A percentile compares a stretch with the other conserved stretches of the same genome.
phyloP scores from a whole-genome alignment of 495 filamentous ascomycete species.

The Polyplosphaeria fusca region DNA sequence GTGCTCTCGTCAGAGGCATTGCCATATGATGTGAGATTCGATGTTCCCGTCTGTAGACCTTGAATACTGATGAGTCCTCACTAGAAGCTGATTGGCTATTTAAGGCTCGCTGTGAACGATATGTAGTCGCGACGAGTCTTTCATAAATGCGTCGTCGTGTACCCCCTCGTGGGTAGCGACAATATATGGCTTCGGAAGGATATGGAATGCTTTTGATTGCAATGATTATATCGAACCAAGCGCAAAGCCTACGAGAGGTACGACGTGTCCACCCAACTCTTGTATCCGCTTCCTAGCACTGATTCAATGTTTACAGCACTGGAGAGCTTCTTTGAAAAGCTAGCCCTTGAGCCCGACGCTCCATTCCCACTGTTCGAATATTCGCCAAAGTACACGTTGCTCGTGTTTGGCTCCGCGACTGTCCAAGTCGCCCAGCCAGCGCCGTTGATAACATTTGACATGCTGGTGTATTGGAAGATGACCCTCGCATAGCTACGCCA shows the following conservation, averaged over 20 bases:
- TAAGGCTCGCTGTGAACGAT: no score
- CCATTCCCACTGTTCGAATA: slow-evolving; percentile 59
- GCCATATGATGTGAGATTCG: no score
- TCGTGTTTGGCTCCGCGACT: slow-evolving; percentile 47
- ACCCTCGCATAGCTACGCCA: slow-evolving; percentile 62
- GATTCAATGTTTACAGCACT: slow-evolving; percentile 46
- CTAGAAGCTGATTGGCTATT: no score
- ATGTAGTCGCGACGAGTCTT: no score
- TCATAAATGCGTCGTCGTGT: no score
- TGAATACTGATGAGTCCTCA: no score
- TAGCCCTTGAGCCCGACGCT: slow-evolving; percentile 55
- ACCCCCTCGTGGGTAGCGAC: no score
- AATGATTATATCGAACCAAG: no score
- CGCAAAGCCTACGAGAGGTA: slow-evolving; percentile 20
- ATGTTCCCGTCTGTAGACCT: no score
- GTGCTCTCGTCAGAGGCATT: no score
- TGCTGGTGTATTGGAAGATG: slow-evolving; percentile 56
- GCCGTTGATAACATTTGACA: slow-evolving; percentile 57
- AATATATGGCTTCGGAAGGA: no score
- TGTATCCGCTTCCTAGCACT: slow-evolving; percentile 53
- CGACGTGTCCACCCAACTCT: slow-evolving; percentile 9
- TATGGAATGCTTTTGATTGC: no score
- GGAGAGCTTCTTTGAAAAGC: slow-evolving; percentile 51
- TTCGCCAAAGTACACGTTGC: slow-evolving; percentile 56
- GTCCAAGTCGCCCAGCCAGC: slow-evolving; percentile 64